Evolutionary conservation across 2,329 filamentous ascomycete genomes (phyloP).

Genomic region (Nemania sp.): DNA sequence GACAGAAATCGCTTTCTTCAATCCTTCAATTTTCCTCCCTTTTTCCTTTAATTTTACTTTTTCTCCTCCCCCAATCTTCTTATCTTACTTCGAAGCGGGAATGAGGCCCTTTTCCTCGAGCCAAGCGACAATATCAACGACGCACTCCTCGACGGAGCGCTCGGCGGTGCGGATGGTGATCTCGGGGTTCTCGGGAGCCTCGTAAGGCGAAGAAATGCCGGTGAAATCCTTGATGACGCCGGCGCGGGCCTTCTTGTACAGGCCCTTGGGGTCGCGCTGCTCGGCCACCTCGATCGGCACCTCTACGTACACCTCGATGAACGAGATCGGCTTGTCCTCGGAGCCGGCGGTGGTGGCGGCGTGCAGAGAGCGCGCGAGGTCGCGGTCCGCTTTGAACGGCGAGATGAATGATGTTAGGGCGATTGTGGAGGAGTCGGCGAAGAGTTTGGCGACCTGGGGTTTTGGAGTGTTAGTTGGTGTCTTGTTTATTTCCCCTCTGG

Average conservation of each 20-base stretch:
- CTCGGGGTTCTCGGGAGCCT: slow-evolving; percentile 83
- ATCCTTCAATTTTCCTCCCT: not conserved
- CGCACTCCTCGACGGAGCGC: slow-evolving; percentile 84
- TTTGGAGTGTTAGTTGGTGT: slow-evolving; percentile 1
- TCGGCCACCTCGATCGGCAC: slow-evolving; percentile 90
- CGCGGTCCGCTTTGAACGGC: slow-evolving; percentile 85
- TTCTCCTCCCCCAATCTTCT: not conserved
- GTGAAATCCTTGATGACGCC: slow-evolving; percentile 98
- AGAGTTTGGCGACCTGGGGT: slow-evolving; percentile 84
- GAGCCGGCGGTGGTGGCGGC: slow-evolving; percentile 54
- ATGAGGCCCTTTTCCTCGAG: slow-evolving; percentile 70
- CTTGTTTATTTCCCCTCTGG: not conserved
- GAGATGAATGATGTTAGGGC: slow-evolving; percentile 97
- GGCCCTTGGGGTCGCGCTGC: slow-evolving; percentile 92
- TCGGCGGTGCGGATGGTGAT: slow-evolving; percentile 83
- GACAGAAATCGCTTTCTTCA: not conserved
- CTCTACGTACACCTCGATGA: slow-evolving; percentile 93
- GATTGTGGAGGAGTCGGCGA: slow-evolving; percentile 85
- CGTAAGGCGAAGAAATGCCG: slow-evolving; percentile 92
- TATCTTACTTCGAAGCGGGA: slow-evolving; percentile 20
- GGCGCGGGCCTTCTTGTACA: slow-evolving; percentile 95
- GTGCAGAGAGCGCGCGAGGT: slow-evolving; percentile 81
- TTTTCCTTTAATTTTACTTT: slow-evolving; percentile 1
- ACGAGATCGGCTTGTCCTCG: slow-evolving; percentile 70
- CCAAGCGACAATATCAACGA: slow-evolving; percentile 81